phyloP scores from a whole-genome alignment of 2,329 filamentous ascomycete species.

The Arthrinium puccinioides region DNA sequence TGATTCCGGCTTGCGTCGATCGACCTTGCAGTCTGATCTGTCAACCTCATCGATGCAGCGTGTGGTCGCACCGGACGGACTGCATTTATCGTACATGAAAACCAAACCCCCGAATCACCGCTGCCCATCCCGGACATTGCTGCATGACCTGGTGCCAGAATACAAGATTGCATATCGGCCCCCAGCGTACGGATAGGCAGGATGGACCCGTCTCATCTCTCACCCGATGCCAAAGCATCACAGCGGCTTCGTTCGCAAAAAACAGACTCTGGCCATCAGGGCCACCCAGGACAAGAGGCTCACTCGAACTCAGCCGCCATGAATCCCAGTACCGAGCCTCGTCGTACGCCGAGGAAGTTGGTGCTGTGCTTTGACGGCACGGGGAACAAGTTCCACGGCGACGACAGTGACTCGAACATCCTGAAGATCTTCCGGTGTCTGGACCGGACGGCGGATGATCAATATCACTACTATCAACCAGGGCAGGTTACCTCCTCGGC shows the following conservation, averaged over 20 bases:
- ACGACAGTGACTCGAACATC: conserved; percentile 58
- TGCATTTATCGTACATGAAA: too few relatives aligned
- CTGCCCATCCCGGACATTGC: too few relatives aligned
- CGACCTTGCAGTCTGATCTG: too few relatives aligned
- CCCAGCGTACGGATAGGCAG: neutral
- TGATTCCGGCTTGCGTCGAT: too few relatives aligned
- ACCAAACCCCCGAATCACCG: too few relatives aligned
- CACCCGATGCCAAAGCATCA: conserved; percentile 2
- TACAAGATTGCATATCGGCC: neutral
- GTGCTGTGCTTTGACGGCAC: conserved; percentile 58
- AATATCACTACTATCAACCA: conserved; percentile 27
- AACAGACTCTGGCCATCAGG: conserved; percentile 1
- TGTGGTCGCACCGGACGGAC: too few relatives aligned
- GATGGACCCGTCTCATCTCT: conserved; percentile 17
- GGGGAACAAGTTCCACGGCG: conserved; percentile 56
- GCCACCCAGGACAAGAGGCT: too few relatives aligned
- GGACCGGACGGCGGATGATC: conserved; percentile 53
- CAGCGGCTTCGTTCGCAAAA: neutral
- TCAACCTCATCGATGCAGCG: too few relatives aligned
- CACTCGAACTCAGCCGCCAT: conserved; percentile 7
- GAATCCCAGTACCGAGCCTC: conserved; percentile 10
- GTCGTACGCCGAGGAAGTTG: conserved; percentile 33
- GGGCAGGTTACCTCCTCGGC: neutral
- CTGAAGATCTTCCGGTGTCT: conserved; percentile 66
- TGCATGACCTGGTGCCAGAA: too few relatives aligned